Evolutionary conservation across 1,139 yeast genomes (phyloP).

Genomic region (Debaryomyces robertsiae): DNA sequence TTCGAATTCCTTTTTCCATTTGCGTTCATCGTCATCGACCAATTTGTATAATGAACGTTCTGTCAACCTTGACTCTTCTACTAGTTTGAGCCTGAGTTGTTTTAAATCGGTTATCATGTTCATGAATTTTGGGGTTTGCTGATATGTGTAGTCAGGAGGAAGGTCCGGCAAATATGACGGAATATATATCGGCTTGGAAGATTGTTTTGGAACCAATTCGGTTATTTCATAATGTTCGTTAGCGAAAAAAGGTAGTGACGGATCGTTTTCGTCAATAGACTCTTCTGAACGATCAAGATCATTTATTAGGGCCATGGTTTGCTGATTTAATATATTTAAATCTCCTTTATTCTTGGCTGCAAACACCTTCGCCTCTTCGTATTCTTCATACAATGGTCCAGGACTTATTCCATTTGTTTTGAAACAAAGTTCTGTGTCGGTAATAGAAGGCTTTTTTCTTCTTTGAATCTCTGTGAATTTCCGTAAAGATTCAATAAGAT

Average conservation of each 20-base stretch:
- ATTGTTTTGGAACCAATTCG: constrained; percentile 56
- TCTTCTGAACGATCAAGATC: constrained; percentile 7
- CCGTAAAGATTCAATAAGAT: constrained; percentile 49
- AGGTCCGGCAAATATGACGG: constrained; percentile 81
- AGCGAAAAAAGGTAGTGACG: constrained; percentile 43
- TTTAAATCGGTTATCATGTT: constrained; percentile 72
- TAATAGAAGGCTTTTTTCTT: constrained; percentile 57
- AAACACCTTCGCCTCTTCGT: constrained; percentile 24
- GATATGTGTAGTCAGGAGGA: constrained; percentile 93
- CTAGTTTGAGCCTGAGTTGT: constrained; percentile 66
- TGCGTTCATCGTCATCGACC: constrained; percentile 45
- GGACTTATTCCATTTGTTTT: constrained; percentile 47
- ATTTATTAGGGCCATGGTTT: constrained; percentile 11
- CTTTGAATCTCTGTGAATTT: constrained; percentile 69
- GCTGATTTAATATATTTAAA: constrained; percentile 12
- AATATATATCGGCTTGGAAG: constrained; percentile 53
- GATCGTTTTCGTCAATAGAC: constrained; percentile 25
- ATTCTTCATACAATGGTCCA: constrained; percentile 49
- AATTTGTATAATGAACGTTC: constrained; percentile 73
- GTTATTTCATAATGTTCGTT: constrained; percentile 54
- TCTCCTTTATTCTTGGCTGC: constrained; percentile 6
- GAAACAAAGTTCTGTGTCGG: constrained; percentile 57
- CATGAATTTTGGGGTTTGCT: constrained; percentile 68
- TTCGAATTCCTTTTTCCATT: constrained; percentile 35
- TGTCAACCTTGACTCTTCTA: constrained; percentile 77